These are phyloP conservation scores for Tilletia setariae DNA, from an alignment of 1,284 basidiomycete species.

Conservation along the genomic window DNA sequence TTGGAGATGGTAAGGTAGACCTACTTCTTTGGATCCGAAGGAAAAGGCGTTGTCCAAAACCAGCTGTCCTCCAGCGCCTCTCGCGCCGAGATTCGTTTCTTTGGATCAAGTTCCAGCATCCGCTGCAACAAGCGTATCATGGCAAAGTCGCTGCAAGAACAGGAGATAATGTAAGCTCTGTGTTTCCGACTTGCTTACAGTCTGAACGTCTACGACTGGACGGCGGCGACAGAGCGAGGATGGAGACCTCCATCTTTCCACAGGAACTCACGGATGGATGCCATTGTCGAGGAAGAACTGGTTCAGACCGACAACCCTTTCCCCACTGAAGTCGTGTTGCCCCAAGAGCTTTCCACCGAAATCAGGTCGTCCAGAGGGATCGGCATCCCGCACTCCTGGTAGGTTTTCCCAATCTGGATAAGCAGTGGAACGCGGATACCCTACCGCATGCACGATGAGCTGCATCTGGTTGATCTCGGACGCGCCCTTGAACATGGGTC, in stretches of 20 bases:
- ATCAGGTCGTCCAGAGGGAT: slow-evolving; percentile 42
- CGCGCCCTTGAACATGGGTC: slow-evolving; percentile 81
- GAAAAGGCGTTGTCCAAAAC: slow-evolving; percentile 50
- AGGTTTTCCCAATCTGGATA: slow-evolving; percentile 73
- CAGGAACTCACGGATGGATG: slow-evolving; percentile 18
- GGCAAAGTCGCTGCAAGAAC: not conserved
- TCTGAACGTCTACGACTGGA: not conserved
- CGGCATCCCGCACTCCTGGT: slow-evolving; percentile 51
- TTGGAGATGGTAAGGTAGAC: not conserved
- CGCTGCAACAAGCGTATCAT: not conserved
- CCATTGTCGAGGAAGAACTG: slow-evolving; percentile 31
- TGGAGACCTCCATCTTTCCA: not conserved
- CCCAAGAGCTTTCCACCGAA: slow-evolving; percentile 34
- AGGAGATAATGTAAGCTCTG: not conserved
- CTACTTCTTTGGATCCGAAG: slow-evolving; percentile 36
- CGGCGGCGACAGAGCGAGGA: too few species aligned
- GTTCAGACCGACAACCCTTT: slow-evolving; percentile 26
- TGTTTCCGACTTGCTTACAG: not conserved
- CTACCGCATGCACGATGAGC: slow-evolving; percentile 84
- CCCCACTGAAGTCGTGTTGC: slow-evolving; percentile 41
- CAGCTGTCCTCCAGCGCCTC: slow-evolving; percentile 49
- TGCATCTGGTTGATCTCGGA: slow-evolving; percentile 86
- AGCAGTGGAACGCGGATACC: slow-evolving; percentile 70
- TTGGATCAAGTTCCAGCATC: slow-evolving; percentile 47
- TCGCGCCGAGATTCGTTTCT: slow-evolving; percentile 43